phyloP scores from a whole-genome alignment of 2,329 filamentous ascomycete genomes.

The Coniochaeta sp. region DNA sequence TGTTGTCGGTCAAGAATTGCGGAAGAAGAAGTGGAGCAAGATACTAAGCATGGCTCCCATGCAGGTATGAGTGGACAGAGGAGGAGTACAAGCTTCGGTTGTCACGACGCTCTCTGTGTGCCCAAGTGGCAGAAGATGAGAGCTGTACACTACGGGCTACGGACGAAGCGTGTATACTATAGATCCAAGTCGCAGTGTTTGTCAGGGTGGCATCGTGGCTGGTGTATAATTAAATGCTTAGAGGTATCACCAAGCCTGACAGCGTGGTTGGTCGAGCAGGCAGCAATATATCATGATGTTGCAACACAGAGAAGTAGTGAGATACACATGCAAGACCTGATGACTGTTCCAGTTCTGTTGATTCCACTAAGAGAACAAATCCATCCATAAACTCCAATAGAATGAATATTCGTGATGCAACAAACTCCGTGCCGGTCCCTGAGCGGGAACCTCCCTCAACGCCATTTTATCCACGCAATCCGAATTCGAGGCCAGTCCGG shows the following conservation, averaged over 20 bases:
- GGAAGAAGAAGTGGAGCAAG: conserved; percentile 95
- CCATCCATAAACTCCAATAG: background rate
- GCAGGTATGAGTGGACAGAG: conserved; percentile 36
- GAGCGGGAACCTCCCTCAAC: background rate
- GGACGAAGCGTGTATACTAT: background rate
- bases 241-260: background rate
- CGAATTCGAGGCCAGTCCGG: conserved; percentile 3
- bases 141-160: background rate
- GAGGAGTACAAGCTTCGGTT: background rate
- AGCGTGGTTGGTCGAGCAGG: background rate
- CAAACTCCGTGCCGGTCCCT: background rate
- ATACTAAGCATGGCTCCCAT: conserved; percentile 88
- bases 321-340: background rate
- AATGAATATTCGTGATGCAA: background rate
- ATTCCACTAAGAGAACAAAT: background rate
- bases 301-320: background rate
- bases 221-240: background rate
- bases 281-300: no score
- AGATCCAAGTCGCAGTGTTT: background rate
- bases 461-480: background rate
- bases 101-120: background rate
- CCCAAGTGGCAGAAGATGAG: background rate
- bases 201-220: background rate
- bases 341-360: no score
- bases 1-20: conserved; percentile 82